These are phyloP conservation scores for Lactarius tabidus DNA, from an alignment of 768 basidiomycete species.

Conservation along the genomic window DNA sequence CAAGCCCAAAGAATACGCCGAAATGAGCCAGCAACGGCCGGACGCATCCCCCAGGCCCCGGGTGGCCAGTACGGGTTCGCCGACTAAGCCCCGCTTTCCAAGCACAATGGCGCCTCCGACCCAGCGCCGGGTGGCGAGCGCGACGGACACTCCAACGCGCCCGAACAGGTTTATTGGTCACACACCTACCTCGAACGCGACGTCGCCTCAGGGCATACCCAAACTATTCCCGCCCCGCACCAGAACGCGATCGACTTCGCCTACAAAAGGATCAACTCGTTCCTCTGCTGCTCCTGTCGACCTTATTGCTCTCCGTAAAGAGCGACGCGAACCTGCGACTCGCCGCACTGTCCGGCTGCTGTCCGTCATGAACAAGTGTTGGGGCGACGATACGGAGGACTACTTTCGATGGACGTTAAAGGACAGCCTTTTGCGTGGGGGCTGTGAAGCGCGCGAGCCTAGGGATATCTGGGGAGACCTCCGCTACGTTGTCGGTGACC, in stretches of 20 bases:
- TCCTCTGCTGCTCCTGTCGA: not conserved
- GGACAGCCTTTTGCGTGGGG: not conserved
- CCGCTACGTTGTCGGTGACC: not conserved
- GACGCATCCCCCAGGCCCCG: not conserved
- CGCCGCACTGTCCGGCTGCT: not conserved
- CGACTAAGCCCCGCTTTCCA: not conserved
- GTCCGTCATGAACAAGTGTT: not conserved
- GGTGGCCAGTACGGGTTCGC: not conserved
- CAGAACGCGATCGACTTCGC: not conserved
- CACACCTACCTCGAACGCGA: not conserved
- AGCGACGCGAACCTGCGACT: not conserved
- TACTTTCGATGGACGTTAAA: not conserved
- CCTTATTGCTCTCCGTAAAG: not conserved
- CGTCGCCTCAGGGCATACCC: not conserved
- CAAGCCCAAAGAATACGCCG: not conserved
- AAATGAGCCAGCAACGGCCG: not conserved
- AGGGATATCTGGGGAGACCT: not conserved
- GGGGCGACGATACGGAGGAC: not conserved
- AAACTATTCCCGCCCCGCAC: not conserved
- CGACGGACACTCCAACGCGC: not conserved
- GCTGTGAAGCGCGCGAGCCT: not conserved
- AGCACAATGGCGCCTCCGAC: constrained; percentile 1
- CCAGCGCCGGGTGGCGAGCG: not conserved
- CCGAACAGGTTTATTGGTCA: not conserved
- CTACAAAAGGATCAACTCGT: not conserved